Base-by-base conservation (phyloP, 2,329 filamentous ascomycete genomes). In the Endothia cerciana region DNA sequence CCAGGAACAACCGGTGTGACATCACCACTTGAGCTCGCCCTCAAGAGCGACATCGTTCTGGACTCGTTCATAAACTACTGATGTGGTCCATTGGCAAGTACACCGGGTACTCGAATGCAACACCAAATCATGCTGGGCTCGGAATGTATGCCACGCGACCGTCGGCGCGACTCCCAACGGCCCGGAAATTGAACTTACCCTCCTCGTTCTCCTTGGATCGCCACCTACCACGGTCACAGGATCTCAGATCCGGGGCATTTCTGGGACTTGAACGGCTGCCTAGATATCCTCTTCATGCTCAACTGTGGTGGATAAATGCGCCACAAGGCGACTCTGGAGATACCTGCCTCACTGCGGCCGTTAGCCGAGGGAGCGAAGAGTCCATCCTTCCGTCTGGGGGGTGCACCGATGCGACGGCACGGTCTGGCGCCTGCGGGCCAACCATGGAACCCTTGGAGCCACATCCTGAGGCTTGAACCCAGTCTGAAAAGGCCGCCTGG, bases 141-240 rank as follows among this genome's bases (percentile, higher is more conserved):
- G 47, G 47, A 51, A 51, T 51, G 51, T 55, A 55, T 36, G 51
- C 51, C 51, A 55, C 51, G 30, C 51, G 51, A 55, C 51, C 51
- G 51, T 55, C 51, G 51, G 51, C 51, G 30, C 28, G 51, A 55
- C 17, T 55, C 51, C 51, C 51, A 55, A 55, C 51, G 51, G 51
- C 51, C 51, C 51, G 51, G 28, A n/a, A 33, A 33, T 36, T 55
- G 28, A 22, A 36, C 19, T 10, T n/a, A 36, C 28, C 36, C 17
- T 2, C 15, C 51, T 17, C 17, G 51, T 36, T 19, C 28, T 36
- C 10, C 51, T 36, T n/a, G 4, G 17, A 55, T 11, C 51, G 30
- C 30, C 28, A 55, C 47, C 47, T 51, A 22, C 51, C 51, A 25
- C 49, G 25, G 49, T 53, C 25, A 55, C 51, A 55, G 30, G 47